Evolutionary conservation across 306 rosid genomes (phyloP).

Genomic region (Quercus agrifolia): DNA sequence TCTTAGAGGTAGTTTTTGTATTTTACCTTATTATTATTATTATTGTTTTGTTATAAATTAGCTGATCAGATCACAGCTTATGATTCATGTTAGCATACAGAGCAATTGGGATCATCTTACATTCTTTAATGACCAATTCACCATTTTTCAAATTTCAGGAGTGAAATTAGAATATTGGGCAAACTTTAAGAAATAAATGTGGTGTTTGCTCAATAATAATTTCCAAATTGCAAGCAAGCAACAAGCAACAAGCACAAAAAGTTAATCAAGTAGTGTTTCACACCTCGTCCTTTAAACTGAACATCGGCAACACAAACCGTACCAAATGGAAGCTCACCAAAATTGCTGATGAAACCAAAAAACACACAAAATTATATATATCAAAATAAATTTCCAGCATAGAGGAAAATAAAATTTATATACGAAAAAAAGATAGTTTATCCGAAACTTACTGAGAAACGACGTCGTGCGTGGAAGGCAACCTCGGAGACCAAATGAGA

Average conservation of each 20-base stretch:
- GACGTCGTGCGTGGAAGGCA: conserved; percentile 87
- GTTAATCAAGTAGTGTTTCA: conserved; percentile 18
- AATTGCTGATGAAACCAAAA: conserved; percentile 59
- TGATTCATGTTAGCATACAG: too few species aligned
- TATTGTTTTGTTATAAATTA: too few species aligned
- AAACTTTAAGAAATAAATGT: too few species aligned
- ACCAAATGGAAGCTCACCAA: conserved; percentile 77
- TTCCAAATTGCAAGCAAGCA: not conserved
- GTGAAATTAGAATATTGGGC: too few species aligned
- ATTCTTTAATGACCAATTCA: too few species aligned
- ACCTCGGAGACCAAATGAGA: conserved; percentile 72
- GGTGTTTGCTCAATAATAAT: too few species aligned
- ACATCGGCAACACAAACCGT: conserved; percentile 80
- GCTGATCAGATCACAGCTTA: too few species aligned
- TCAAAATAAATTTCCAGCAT: not conserved
- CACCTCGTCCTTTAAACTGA: conserved; percentile 93
- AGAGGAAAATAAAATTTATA: not conserved
- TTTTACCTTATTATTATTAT: too few species aligned
- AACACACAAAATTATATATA: not conserved
- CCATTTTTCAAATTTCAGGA: too few species aligned
- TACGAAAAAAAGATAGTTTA: too few species aligned
- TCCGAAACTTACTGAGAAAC: conserved; percentile 57
- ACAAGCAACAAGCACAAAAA: conserved; percentile 16
- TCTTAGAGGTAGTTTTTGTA: too few species aligned
- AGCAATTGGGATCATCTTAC: too few species aligned